Evolutionary conservation across 164 flowering plant genomes (phyloP).

Genomic region (Vitis riparia): DNA sequence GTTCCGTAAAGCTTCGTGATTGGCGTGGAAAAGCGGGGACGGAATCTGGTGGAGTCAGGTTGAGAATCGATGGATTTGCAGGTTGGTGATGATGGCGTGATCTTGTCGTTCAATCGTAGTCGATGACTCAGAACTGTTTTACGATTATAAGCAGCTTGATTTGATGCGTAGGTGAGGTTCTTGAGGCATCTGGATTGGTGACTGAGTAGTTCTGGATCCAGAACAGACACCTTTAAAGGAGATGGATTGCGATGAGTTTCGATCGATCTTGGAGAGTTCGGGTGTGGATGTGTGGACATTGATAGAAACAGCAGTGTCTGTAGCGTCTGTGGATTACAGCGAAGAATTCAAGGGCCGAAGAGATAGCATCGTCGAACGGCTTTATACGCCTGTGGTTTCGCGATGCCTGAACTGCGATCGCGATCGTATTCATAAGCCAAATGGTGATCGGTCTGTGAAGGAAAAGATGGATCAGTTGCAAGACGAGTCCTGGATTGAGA

Average conservation of each 20-base stretch:
- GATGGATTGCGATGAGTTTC: constrained; percentile 84
- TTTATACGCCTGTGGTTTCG: constrained; percentile 32
- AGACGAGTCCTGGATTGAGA: constrained; percentile 3
- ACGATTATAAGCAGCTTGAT: no score
- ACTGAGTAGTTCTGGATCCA: no score
- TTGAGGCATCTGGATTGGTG: neutral
- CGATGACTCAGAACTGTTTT: no score
- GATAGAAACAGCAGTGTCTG: constrained; percentile 76
- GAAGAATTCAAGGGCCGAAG: constrained; percentile 66
- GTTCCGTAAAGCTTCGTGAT: no score
- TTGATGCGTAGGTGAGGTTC: no score
- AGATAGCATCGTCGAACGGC: constrained; percentile 72
- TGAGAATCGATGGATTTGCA: no score
- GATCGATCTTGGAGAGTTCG: constrained; percentile 55
- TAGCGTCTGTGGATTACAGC: constrained; percentile 64
- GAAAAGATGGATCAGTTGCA: constrained; percentile 17
- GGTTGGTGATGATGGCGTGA: no score
- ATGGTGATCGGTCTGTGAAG: constrained; percentile 16
- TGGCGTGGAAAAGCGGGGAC: no score
- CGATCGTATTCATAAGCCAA: constrained; percentile 3
- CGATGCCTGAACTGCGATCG: constrained; percentile 46
- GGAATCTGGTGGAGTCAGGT: no score
- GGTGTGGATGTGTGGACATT: constrained; percentile 81
- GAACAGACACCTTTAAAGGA: no score
- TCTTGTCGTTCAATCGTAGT: no score